Base-by-base conservation (phyloP, 176 grass and related monocot species). In the Lolium multiflorum region DNA sequence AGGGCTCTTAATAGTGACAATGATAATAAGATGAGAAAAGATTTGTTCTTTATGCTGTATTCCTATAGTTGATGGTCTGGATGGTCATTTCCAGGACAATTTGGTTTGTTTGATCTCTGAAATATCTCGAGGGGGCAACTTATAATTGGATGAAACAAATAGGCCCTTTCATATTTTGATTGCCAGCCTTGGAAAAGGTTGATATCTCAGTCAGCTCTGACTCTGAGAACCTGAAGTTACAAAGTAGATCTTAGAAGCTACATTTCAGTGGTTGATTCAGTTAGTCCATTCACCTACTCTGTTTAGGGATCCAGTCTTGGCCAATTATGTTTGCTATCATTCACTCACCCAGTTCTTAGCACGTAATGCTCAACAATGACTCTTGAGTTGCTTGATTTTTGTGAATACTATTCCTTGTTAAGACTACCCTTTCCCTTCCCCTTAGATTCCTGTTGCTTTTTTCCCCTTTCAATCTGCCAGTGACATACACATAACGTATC, bases 361-460 rank as follows among this genome's bases (percentile, higher is more conserved):
- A 35, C 62, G 68, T 68, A 7, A 68, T 68, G 5, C 62, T 81
- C 44, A 0, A n/a, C 16, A 18, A 9, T 8, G 25, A 55, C 24
- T 76, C 48, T 38, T 82, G 48, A 71, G 12, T 70, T 70, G 35
- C 67, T 46, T 83, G 31, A 35, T 57, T 13, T 13, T 37, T 39
- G 20, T 13, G 13, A 44, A 82, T 67, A 35, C 24, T 38, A 37
- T 48, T 65, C 78, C 21, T 46, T 41, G 21, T 11, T 48, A 50
- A 21, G 26, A 62, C 16, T 17, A 0, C 5, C 26, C 16, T n/a
- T 9, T 4, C 24, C 16, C 20, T 13, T 57, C 12, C 9, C 26
- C 66, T 39, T 52, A 52, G 17, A 54, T 66, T 57, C 31, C 18
- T 1, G 43, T 58, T 58, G 51, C 18, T 38, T 38, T 17, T 12